Base-by-base conservation (phyloP, 345 rosid species). In the Salix koriyanagi region DNA sequence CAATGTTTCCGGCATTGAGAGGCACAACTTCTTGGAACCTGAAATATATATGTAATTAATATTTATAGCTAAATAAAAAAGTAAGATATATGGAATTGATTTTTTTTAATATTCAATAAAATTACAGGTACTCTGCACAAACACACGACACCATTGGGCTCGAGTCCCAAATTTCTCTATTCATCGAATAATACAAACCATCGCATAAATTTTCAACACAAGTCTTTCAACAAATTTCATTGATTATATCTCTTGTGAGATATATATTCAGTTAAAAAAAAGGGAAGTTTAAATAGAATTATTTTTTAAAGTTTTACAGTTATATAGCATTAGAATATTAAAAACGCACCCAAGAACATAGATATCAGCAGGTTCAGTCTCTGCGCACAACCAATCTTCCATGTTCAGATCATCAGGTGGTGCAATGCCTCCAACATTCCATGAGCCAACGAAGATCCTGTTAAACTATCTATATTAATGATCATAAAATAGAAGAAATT, bases 1-100 rank as follows among this genome's bases (percentile, higher is more conserved):
- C 86, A 58, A 58, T n/a, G 32, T 77, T 86, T 21, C 82, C 78
- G 1, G 88, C 80, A 37, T 65, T 81, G 70, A 86, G 82, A 12
- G 88, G 88, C 46, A 86, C 88, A 23, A 83, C 70, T 79, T 86
- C 88, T 79, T 86, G 88, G 70, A 83, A 86, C 82, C 88, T 86
- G 76, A 28, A 7, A 54, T 58, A n/a, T 10, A 1, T 58, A 41
- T 41, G 4, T 41, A 10, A 30, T 39, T 41, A 2, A 30, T 39
- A 39, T 9, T 9, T 41, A 41, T 41, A 41, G 3, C 0, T 41
- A 41, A 41, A 41, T 41, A 41, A 10, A 41, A 41, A 41, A 10
- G 46, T 11, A 42, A 42, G 4, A 42, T 11, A 11, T 10, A 42
- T 42, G 46, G 46, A 11, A 10, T 42, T 0, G 13, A 42, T n/a